phyloP scores from a whole-genome alignment of 768 basidiomycete species.

The Russula abietina region DNA sequence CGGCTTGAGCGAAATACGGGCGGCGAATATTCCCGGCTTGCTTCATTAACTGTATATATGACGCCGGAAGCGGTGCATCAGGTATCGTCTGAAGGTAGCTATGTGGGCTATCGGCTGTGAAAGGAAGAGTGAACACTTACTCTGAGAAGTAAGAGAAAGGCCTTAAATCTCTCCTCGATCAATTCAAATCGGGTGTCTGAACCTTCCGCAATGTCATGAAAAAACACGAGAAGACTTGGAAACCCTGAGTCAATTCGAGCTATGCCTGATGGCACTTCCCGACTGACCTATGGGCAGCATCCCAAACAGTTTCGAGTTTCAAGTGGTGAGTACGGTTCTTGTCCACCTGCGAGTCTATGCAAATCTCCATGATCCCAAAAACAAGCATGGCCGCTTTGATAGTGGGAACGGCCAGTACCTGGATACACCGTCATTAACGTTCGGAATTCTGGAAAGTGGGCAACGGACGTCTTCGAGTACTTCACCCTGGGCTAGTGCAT shows the following conservation, averaged over 20 bases:
- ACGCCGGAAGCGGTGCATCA: slow-evolving; percentile 16
- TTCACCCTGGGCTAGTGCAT: slow-evolving; percentile 18
- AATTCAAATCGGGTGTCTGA: background rate
- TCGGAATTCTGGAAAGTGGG: background rate
- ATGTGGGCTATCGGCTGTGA: background rate
- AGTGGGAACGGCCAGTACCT: slow-evolving; percentile 10
- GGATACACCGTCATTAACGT: slow-evolving; percentile 1
- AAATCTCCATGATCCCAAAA: slow-evolving; percentile 17
- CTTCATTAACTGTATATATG: slow-evolving; percentile 20
- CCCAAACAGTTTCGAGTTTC: slow-evolving; percentile 13
- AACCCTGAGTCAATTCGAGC: background rate
- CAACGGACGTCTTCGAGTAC: slow-evolving; percentile 18
- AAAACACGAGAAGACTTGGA: slow-evolving; percentile 10
- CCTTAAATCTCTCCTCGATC: slow-evolving; percentile 3
- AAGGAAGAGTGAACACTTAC: background rate
- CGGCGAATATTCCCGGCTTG: slow-evolving; percentile 19
- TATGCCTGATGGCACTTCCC: background rate
- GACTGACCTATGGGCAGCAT: slow-evolving; percentile 3
- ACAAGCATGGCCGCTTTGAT: slow-evolving; percentile 22
- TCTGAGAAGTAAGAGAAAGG: slow-evolving; percentile 8
- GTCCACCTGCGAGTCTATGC: background rate
- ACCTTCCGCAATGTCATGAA: slow-evolving; percentile 16
- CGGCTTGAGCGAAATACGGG: slow-evolving; percentile 18
- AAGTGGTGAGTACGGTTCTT: slow-evolving; percentile 20
- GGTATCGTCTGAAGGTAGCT: slow-evolving; percentile 12